Base-by-base conservation (phyloP, 23 red algal species). In the Gracilariopsis chorda region DNA sequence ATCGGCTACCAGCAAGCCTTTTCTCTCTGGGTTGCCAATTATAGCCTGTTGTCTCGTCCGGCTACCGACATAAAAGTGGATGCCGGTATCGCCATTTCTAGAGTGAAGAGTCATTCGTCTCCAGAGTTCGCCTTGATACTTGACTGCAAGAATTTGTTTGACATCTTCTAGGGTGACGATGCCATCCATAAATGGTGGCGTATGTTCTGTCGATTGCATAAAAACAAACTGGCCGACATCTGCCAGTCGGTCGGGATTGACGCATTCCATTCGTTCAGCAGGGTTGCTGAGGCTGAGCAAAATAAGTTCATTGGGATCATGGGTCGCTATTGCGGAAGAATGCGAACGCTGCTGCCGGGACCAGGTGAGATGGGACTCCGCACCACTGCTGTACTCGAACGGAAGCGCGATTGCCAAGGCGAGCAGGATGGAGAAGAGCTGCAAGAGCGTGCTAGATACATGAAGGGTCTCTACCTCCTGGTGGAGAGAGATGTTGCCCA, bases 341-440 rank as follows among this genome's bases (percentile, higher is more conserved):
- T 1, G 24, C 4, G 60, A 65, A n/a, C n/a, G n/a, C 3, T 2
- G 9, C 24, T 34, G 60, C 16, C 37, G 10, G 16, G 60, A 65
- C 60, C 60, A 65, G 37, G 23, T 23, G 28, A 65, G 3, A 2
- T 34, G 60, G 7, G 60, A 32, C 23, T 34, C 2, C 7, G 60
- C 60, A 33, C 60, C 60, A 65, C 60, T 65, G 60, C 60, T 65
- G 23, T 65, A 65, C 23, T 65, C 60, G 60, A 65, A 65, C 60
- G 60, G 60, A 2, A 65, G 24, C 3, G 60, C 60, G 23, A 65
- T 65, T 27, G 10, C 60, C 60, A 65, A 34, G 7, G 60, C 60
- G 10, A 65, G 28, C 60, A 65, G 23, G 6, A 65, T 34, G 28
- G 28, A 65, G 23, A 65, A 33, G 2, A 65, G 9, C 60, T 34